A percentile compares a stretch with the other conserved stretches of the same genome.
These are phyloP conservation scores for Vaccinium vitisidaea DNA, from an alignment of 148 eudicot species.

Conservation along the genomic window DNA sequence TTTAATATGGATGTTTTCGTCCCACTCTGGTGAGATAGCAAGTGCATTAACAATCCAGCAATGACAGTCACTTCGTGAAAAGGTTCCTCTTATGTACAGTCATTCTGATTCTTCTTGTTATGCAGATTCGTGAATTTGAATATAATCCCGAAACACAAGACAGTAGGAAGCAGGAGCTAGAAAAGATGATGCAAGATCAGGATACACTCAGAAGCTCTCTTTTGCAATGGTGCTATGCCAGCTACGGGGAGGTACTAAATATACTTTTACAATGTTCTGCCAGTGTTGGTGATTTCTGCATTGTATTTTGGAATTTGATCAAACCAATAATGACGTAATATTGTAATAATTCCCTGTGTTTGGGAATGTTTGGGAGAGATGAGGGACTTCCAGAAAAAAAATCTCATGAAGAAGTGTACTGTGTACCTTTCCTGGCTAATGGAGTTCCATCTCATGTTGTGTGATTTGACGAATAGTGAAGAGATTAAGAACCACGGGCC, in stretches of 20 bases:
- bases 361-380: background rate
- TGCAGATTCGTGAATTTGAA: conserved; percentile 92
- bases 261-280: conserved; percentile 6
- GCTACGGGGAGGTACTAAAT: conserved; percentile 90
- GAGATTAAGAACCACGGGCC: background rate
- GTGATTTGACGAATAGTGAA: background rate
- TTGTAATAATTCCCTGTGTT: background rate
- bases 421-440: background rate
- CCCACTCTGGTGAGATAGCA: background rate
- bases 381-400: background rate
- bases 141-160: conserved; percentile 78
- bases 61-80: background rate
- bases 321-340: background rate
- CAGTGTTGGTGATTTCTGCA: background rate
- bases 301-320: background rate
- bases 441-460: background rate
- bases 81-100: conserved; percentile 5
- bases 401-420: background rate
- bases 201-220: conserved; percentile 79
- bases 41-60: conserved; percentile 6
- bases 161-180: conserved; percentile 75
- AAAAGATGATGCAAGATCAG: conserved; percentile 77
- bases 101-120: conserved; percentile 17
- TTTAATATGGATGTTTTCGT: background rate
- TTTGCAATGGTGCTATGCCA: conserved; percentile 93